These are phyloP conservation scores for Pseudotulostoma volvatum DNA, from an alignment of 495 filamentous ascomycete genomes.

Conservation along the genomic window DNA sequence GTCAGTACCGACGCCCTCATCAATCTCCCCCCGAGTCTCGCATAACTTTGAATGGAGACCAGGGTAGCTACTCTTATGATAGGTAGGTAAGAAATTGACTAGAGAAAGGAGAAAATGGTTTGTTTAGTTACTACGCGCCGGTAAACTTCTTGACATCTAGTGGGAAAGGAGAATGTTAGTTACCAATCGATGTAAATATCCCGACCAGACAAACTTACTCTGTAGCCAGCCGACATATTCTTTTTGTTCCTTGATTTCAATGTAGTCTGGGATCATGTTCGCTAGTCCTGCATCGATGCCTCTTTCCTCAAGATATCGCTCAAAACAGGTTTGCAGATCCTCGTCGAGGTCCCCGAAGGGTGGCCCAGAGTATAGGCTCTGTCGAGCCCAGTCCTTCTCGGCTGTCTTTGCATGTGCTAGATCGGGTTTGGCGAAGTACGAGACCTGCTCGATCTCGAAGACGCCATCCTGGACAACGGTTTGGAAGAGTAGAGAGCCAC, in stretches of 20 bases:
- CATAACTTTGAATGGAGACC: too few species aligned
- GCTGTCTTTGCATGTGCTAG: constrained; percentile 49
- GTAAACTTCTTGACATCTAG: constrained; percentile 59
- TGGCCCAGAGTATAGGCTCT: constrained; percentile 76
- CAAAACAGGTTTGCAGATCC: constrained; percentile 79
- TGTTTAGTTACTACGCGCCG: constrained; percentile 35
- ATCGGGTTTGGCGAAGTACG: constrained; percentile 61
- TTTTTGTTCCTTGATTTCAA: constrained; percentile 97
- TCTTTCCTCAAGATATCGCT: constrained; percentile 88
- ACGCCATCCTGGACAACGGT: constrained; percentile 71
- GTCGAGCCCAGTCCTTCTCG: constrained; percentile 50
- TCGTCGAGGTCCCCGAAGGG: constrained; percentile 90
- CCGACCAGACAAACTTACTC: constrained; percentile 30
- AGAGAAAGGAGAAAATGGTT: neutral
- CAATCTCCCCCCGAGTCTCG: too few species aligned
- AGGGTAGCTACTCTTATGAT: too few species aligned
- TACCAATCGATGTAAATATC: neutral
- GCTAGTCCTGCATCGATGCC: constrained; percentile 79
- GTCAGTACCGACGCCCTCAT: too few species aligned
- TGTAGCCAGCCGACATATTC: constrained; percentile 88
- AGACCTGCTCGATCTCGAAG: constrained; percentile 82
- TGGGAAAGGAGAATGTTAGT: constrained; percentile 6
- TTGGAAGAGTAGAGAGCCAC: constrained; percentile 76
- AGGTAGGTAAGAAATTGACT: neutral
- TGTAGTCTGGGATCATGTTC: constrained; percentile 87